A percentile compares a stretch with the other conserved stretches of the same genome.
These are phyloP conservation scores for Aspergillus avenaceus DNA, from an alignment of 495 filamentous ascomycete species.

Conservation along the genomic window DNA sequence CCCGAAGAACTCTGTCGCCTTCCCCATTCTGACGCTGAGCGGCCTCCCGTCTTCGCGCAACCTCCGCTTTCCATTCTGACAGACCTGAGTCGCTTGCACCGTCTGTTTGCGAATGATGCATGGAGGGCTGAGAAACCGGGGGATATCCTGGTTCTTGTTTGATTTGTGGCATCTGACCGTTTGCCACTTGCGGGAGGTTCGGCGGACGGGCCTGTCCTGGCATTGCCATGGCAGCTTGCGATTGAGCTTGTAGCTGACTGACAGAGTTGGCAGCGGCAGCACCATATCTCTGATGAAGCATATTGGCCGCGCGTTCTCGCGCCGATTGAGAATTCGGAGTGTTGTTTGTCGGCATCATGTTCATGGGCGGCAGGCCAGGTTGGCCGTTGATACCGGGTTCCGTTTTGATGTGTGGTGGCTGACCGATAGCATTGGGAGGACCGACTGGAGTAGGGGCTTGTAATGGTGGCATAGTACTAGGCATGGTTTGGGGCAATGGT, in stretches of 20 bases:
- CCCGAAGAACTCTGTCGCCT: slow-evolving; percentile 37
- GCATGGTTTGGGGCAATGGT: slow-evolving; percentile 28
- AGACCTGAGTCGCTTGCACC: slow-evolving; percentile 55
- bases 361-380: slow-evolving; percentile 36
- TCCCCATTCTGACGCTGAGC: slow-evolving; percentile 65
- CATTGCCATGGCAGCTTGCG: slow-evolving; percentile 27
- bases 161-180: slow-evolving; percentile 41
- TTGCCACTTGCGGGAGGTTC: slow-evolving; percentile 34
- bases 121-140: slow-evolving; percentile 32
- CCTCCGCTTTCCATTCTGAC: slow-evolving; percentile 55
- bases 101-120: slow-evolving; percentile 63
- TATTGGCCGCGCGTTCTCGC: slow-evolving; percentile 60
- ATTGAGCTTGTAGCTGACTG: slow-evolving; percentile 55
- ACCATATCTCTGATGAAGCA: slow-evolving; percentile 68
- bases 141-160: slow-evolving; percentile 47
- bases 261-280: slow-evolving; percentile 66
- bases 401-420: slow-evolving; percentile 60
- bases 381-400: slow-evolving; percentile 61
- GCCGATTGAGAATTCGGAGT: slow-evolving; percentile 48
- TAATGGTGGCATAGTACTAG: slow-evolving; percentile 16
- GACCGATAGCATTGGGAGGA: slow-evolving; percentile 29
- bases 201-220: slow-evolving; percentile 44
- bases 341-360: slow-evolving; percentile 30
- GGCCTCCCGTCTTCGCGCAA: slow-evolving; percentile 49
- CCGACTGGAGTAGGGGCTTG: slow-evolving; percentile 18